phyloP scores from a whole-genome alignment of 1,139 yeast genomes.

The Protomyces arabidopsidicola region DNA sequence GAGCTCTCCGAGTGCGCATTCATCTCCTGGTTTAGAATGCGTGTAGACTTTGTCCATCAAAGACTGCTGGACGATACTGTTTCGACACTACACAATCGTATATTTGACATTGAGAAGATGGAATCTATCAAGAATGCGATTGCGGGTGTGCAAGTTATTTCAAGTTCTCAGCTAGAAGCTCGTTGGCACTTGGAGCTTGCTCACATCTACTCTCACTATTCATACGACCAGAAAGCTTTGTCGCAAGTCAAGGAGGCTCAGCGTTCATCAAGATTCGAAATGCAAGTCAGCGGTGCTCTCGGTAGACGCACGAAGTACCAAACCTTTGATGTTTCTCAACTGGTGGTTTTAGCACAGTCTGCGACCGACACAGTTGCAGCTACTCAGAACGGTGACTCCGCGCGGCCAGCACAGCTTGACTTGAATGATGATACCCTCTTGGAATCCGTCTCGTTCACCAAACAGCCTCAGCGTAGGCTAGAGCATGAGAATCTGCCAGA shows the following conservation, averaged over 20 bases:
- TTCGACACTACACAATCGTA: slow-evolving; percentile 37
- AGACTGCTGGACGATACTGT: slow-evolving; percentile 38
- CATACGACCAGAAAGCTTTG: slow-evolving; percentile 60
- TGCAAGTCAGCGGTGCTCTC: slow-evolving; percentile 76
- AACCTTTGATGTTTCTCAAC: slow-evolving; percentile 60
- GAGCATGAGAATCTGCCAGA: slow-evolving; percentile 3
- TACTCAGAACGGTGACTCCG: slow-evolving; percentile 3
- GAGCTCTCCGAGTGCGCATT: slow-evolving; percentile 6
- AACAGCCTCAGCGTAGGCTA: neutral
- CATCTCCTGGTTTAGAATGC: slow-evolving; percentile 39
- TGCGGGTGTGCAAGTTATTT: slow-evolving; percentile 15
- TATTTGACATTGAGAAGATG: slow-evolving; percentile 35
- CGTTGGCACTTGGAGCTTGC: slow-evolving; percentile 37
- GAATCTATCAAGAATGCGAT: slow-evolving; percentile 32
- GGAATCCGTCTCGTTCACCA: slow-evolving; percentile 53
- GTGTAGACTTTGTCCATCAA: slow-evolving; percentile 41
- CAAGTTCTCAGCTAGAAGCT: slow-evolving; percentile 43
- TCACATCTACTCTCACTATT: slow-evolving; percentile 43
- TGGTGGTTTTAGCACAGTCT: slow-evolving; percentile 68
- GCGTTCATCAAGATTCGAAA: slow-evolving; percentile 59
- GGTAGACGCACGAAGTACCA: slow-evolving; percentile 88
- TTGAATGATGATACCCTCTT: slow-evolving; percentile 74
- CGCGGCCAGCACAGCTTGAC: slow-evolving; percentile 34
- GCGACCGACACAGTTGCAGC: slow-evolving; percentile 37
- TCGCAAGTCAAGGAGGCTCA: slow-evolving; percentile 55